Percentiles rank a stretch among this genome's conserved stretches.
phyloP scores from a whole-genome alignment of 768 basidiomycete genomes.

The Suillus paluster region DNA sequence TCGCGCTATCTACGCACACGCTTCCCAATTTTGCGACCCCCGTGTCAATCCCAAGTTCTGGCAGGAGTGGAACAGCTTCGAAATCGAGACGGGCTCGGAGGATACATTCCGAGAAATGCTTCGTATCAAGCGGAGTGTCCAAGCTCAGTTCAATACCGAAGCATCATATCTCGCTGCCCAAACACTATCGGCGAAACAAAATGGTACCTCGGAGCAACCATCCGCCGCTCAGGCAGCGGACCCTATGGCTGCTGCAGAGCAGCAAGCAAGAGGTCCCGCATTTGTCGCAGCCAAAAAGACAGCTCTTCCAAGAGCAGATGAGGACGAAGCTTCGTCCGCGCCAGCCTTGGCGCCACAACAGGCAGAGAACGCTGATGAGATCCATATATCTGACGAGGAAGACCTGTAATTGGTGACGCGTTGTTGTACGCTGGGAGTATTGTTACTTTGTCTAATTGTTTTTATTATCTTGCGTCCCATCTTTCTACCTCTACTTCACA shows the following conservation, averaged over 20 bases:
- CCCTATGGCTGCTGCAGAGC: conserved; percentile 88
- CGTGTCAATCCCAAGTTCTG: conserved; percentile 91
- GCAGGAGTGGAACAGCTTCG: conserved; percentile 96
- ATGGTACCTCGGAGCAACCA: conserved; percentile 49
- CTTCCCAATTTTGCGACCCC: conserved; percentile 98
- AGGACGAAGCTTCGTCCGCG: conserved; percentile 31
- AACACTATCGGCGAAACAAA: conserved; percentile 70
- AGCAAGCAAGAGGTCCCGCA: conserved; percentile 65
- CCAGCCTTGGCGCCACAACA: conserved; percentile 34
- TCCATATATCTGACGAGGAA: conserved; percentile 87
- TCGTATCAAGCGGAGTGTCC: conserved; percentile 96
- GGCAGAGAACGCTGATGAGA: conserved; percentile 75
- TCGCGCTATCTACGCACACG: conserved; percentile 94
- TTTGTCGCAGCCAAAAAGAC: conserved; percentile 81
- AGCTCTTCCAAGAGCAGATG: conserved; percentile 44
- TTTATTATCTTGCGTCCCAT: conserved; percentile 51
- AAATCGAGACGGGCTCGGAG: conserved; percentile 98
- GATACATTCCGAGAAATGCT: conserved; percentile 97
- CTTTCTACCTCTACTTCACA: conserved; percentile 77
- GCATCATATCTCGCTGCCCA: conserved; percentile 92
- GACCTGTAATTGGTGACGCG: conserved; percentile 46
- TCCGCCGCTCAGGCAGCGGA: conserved; percentile 54
- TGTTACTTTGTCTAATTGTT: conserved; percentile 16
- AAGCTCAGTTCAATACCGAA: conserved; percentile 98
- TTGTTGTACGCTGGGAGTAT: conserved; percentile 17